phyloP scores from a whole-genome alignment of 257 asterid genomes.

The Eucommia ulmoides region DNA sequence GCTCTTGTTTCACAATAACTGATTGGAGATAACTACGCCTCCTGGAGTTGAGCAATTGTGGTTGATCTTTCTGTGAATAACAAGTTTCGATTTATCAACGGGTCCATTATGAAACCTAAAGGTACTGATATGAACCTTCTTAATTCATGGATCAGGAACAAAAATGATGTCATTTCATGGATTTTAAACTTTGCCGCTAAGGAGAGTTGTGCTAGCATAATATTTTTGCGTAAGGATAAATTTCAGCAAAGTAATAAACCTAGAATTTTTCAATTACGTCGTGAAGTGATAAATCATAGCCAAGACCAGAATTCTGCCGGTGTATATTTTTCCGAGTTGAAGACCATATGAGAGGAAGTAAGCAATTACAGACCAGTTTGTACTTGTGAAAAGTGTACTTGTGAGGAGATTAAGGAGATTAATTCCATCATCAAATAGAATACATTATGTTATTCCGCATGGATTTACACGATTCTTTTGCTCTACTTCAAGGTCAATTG shows the following conservation, averaged over 20 bases:
- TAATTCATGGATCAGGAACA: neutral
- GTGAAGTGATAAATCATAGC: neutral
- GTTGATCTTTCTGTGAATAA: neutral
- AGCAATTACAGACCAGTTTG: neutral
- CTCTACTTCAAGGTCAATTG: neutral
- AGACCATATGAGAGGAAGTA: neutral
- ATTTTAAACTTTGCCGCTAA: neutral
- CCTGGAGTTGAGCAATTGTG: neutral
- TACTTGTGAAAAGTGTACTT: neutral
- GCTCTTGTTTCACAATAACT: neutral
- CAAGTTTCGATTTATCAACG: neutral
- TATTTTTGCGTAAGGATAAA: neutral
- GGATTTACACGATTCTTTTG: neutral
- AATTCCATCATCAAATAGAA: neutral
- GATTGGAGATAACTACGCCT: neutral
- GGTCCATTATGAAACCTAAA: neutral
- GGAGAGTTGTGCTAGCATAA: neutral
- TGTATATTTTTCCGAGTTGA: neutral
- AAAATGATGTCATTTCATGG: neutral
- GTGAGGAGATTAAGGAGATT: neutral
- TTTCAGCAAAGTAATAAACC: neutral
- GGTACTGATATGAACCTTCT: neutral
- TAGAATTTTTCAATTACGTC: neutral
- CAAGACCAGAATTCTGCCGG: neutral
- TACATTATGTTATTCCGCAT: neutral